Evolutionary conservation across 2,329 filamentous ascomycete species (phyloP), one percentile per base, ranked within the genome.

Genomic region (Monilinia fructicola): DNA sequence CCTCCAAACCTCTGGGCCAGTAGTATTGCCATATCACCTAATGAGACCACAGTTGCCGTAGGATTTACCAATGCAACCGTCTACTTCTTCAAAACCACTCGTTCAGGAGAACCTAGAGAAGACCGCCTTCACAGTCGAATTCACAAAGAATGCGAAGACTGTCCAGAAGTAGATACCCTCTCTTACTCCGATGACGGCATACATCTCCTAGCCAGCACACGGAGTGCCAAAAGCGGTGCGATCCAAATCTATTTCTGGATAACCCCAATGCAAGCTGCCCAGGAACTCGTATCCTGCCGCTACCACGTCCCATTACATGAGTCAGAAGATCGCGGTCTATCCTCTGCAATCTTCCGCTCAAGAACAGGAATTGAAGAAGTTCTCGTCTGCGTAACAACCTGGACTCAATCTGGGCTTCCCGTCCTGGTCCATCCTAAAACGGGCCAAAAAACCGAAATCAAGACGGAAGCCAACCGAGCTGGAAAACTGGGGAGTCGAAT

Each of bases 341-440:
- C 78, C 0, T 73, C 78, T 0, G 78, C 76, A 2, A 72, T 79
- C n/a, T 78, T 77, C 60, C 74, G 78, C 12, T 74, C 76, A 1
- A 75, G 74, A 5, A 56, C 67, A 16, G 73, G 76, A 7, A 75
- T 73, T 4, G 77, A 78, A 42, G 78, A 78, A 18, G 73, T 76
- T 52, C 64, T 80, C 21, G 68, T 80, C 5, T 79, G 78, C 61
- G 72, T 80, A 21, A 78, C 76, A 1, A 80, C 78, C 0, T 80
- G 79, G 79, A 80, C 79, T 1, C 79, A 80, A 67, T 79, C 78
- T 1, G 79, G 79, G 2, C 72, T 73, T n/a, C 79, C 79, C 0
- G 68, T 80, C 6, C 72, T 80, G 3, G 73, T 79, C 2, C 78
- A 80, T 60, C 78, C 78, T 12, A 72, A 74, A 56, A 76, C 77